Percentiles rank a stretch among this genome's conserved stretches.
phyloP scores from a whole-genome alignment of 371 early-diverging fungal species.

The Nematocida ausubeli region DNA sequence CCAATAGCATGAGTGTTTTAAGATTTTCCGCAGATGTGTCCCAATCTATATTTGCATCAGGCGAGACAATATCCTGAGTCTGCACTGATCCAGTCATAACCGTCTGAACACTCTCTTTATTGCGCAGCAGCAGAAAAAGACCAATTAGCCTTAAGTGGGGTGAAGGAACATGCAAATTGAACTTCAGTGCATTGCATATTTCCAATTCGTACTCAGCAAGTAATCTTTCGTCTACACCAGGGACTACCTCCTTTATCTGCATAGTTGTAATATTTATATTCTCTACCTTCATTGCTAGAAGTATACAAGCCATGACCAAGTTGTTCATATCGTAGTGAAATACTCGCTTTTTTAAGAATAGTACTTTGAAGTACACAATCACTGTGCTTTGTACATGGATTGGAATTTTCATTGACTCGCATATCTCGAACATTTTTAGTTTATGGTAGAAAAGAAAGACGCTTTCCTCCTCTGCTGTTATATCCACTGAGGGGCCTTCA shows the following conservation, averaged over 20 bases:
- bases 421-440: conserved; percentile 39
- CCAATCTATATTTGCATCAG: conserved; percentile 31
- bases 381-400: conserved; percentile 52
- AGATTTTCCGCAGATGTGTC: conserved; percentile 41
- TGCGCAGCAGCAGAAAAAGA: conserved; percentile 44
- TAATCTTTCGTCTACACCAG: conserved; percentile 15
- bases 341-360: conserved; percentile 35
- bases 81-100: conserved; percentile 10
- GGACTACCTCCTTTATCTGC: conserved; percentile 3
- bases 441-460: conserved; percentile 53
- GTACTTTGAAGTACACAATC: conserved; percentile 45
- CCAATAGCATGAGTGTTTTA: conserved; percentile 42
- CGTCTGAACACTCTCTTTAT: conserved; percentile 16
- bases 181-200: conserved; percentile 54
- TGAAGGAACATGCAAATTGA: conserved; percentile 46
- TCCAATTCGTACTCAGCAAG: conserved; percentile 49
- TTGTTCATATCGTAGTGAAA: conserved; percentile 55
- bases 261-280: conserved; percentile 40
- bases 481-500: conserved; percentile 11
- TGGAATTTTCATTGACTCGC: conserved; percentile 46
- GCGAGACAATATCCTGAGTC: conserved; percentile 45
- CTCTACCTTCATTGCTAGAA: conserved; percentile 52
- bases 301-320: conserved; percentile 36
- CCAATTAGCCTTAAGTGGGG: conserved; percentile 48
- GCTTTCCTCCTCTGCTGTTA: conserved; percentile 53